Base-by-base conservation (phyloP, 345 rosid genomes). In the Dipteronia sinensis region DNA sequence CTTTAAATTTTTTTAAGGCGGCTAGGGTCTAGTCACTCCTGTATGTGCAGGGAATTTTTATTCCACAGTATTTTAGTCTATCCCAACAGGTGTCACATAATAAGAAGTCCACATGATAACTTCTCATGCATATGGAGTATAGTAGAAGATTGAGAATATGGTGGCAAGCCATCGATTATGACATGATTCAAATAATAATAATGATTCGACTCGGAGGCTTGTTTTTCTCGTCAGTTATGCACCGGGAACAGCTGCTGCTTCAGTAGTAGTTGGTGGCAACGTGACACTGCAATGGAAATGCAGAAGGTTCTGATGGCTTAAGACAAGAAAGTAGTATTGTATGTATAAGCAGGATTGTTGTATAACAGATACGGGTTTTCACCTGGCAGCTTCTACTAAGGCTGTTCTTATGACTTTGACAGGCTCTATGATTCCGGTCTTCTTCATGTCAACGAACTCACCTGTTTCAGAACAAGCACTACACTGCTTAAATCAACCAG, bases 351-450 rank as follows among this genome's bases (percentile, higher is more conserved):
- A 40, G 22, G 2, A 1, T 12, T 25, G 31, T 72, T 16, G 1
- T 0, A n/a, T 13, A 11, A 65, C 29, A 3, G 64, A 74, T 58
- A 17, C 1, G 4, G 42, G 64, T 69, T 29, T 31, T 91, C 82
- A 95, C 99, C 98, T 95, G 69, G 96, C 90, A 9, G 99, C 96
- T 76, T 95, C 98, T 10, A 85, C 81, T 70, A 92, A 85, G 7
- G 99, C 97, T 22, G 98, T 92, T 87, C 93, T 93, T 34, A 91
- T 77, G 46, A 93, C 98, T 85, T 95, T 95, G 17, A 93, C 85
- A 23, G 98, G 98, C 81, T 93, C 99, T 29, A 95, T 79, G 79
- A 93, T 95, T 85, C 97, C 99, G 29, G 89, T 82, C 82, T 92
- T 88, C 76, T 92, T 90, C 99, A 95, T 91, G 83, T 93, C 88